Evolutionary conservation across 257 asterid species (phyloP), one percentile per base, ranked within the genome.

Genomic region (Primulina huaijiensis): DNA sequence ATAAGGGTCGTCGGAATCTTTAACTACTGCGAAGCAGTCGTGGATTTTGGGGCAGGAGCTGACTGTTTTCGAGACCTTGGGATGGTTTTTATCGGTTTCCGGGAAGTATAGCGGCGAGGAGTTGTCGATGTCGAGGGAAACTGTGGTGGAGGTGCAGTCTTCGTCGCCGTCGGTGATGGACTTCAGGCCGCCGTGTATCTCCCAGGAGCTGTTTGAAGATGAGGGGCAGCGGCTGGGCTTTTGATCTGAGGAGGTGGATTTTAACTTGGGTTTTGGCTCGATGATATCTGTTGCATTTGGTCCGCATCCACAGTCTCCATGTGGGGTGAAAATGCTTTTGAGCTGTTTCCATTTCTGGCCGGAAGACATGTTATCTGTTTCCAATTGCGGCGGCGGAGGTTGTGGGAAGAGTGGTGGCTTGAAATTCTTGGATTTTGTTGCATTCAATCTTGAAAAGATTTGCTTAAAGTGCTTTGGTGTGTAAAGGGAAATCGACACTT

Each of bases 1-100:
- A 74, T 75, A 83, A 12, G 84, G 86, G 64, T 83, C 82, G 2
- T 76, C 63, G 1, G 84, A 83, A 61, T 80, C 78, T 66, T 78
- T 83, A 0, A 78, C 67, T 8, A 83, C 69, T 8, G 84, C 82
- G 0, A 83, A 68, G 37, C 82, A 73, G 33, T 75, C 80, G 8
- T 58, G 50, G 31, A 83, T 40, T 62, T 67, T 71, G 8, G 70
- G 40, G 43, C 58, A 14, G 2, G 34, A 53, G 31, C 30, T 12
- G 1, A 25, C 61, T 72, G 23, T 27, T 19, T 7, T 30, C 7
- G 53, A 16, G 27, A 52, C 0, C 30, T 29, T 60, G 0, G 68
- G 74, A 8, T 46, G 53, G 17, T 40, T 1, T 20, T 14, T 3
- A 3, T 63, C 78, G 19, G 33, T 16, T 30, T 61, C 71, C 11